These are phyloP conservation scores for Lodderomyces oxycetoniae DNA, from an alignment of 1,139 yeast species.

Conservation along the genomic window DNA sequence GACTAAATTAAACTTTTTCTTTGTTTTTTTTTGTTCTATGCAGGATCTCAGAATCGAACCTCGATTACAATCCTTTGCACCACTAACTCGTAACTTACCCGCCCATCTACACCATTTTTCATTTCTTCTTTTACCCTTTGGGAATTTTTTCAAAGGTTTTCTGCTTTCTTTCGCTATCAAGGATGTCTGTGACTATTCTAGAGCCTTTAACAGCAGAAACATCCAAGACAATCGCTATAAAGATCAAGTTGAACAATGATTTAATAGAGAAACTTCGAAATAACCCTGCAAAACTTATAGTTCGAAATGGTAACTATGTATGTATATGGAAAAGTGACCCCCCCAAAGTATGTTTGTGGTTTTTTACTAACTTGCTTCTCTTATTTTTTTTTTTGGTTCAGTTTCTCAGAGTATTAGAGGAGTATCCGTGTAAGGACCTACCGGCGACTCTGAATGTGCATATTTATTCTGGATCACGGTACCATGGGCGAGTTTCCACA, in stretches of 20 bases:
- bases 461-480: conserved; percentile 22
- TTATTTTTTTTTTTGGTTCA: conserved; percentile 7
- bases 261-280: conserved; percentile 21
- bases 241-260: conserved; percentile 26
- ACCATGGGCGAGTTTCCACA: conserved; percentile 30
- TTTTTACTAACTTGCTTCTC: neutral
- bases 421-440: conserved; percentile 31
- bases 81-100: too few relatives aligned
- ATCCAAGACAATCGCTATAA: conserved; percentile 15
- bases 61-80: too few relatives aligned
- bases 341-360: too few relatives aligned
- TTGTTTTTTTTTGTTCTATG: too few relatives aligned
- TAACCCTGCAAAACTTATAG: conserved; percentile 29
- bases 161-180: too few relatives aligned
- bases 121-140: too few relatives aligned
- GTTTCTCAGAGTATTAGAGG: conserved; percentile 30
- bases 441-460: conserved; percentile 38
- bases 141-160: too few relatives aligned
- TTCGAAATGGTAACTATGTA: conserved; percentile 33
- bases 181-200: neutral
- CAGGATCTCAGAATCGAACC: too few relatives aligned
- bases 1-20: too few relatives aligned
- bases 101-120: too few relatives aligned
- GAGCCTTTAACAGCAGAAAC: neutral
- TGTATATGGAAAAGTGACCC: conserved; percentile 15